Conservation (phyloP, 805 yeast genomes). For the Teunomyces funiuensis region DNA sequence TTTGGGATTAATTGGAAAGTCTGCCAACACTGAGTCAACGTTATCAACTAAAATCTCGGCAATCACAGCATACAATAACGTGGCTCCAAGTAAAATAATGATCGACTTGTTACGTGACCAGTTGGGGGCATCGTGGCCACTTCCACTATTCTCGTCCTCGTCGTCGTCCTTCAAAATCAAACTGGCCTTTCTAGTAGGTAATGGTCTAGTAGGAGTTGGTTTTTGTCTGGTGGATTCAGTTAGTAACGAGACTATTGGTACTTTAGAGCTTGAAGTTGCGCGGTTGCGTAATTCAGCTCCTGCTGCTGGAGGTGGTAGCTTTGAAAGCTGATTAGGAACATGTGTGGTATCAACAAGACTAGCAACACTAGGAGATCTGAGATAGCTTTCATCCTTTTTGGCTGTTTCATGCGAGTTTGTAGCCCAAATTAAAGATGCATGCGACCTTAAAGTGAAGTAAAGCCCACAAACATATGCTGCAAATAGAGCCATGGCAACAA, state of each 20-base stretch:
- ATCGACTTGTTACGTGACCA: conserved; percentile 90
- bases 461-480: conserved; percentile 85
- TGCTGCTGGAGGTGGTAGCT: conserved; percentile 1
- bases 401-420: conserved; percentile 39
- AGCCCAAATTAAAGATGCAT: conserved; percentile 96
- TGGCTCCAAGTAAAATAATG: conserved; percentile 77
- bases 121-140: conserved; percentile 93
- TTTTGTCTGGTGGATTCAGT: conserved; percentile 15
- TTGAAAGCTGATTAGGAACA: neutral
- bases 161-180: conserved; percentile 4
- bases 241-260: conserved; percentile 21
- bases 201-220: neutral
- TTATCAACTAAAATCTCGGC: conserved; percentile 93
- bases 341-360: conserved; percentile 19
- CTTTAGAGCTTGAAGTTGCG: neutral
- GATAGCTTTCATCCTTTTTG: conserved; percentile 21
- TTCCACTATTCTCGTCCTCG: conserved; percentile 25
- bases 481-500: conserved; percentile 79
- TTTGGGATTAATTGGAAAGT: conserved; percentile 84
- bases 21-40: conserved; percentile 80
- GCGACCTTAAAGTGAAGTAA: conserved; percentile 91
- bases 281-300: neutral
- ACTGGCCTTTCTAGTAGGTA: conserved; percentile 3
- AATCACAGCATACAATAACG: conserved; percentile 83
- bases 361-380: conserved; percentile 39